These are phyloP conservation scores for Oenanthe javanica DNA, from an alignment of 140 eudicot genomes.

Conservation along the genomic window DNA sequence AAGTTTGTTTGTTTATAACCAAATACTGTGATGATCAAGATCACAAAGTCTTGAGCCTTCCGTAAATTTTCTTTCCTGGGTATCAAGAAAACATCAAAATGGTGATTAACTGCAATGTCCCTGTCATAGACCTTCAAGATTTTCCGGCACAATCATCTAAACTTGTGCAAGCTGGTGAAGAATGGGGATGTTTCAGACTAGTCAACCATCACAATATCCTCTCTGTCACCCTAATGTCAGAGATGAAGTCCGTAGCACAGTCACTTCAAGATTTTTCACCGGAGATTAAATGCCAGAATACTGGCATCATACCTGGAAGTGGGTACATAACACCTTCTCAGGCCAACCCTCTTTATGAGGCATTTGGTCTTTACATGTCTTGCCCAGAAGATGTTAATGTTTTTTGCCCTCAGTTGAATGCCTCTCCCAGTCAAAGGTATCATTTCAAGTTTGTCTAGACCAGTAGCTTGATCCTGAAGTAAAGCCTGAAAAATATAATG, in stretches of 20 bases:
- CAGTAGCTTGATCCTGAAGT: background rate
- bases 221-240: slow-evolving; percentile 10
- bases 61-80: slow-evolving; percentile 16
- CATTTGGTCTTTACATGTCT: slow-evolving; percentile 38
- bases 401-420: slow-evolving; percentile 39
- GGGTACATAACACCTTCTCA: slow-evolving; percentile 24
- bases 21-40: too few relatives aligned
- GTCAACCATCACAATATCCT: slow-evolving; percentile 17
- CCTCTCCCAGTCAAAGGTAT: slow-evolving; percentile 51
- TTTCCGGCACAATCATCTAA: slow-evolving; percentile 10
- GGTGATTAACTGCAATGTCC: slow-evolving; percentile 6
- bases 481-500: background rate
- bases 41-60: too few relatives aligned
- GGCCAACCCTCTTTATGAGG: slow-evolving; percentile 40
- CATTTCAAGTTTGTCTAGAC: background rate
- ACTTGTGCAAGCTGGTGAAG: slow-evolving; percentile 21
- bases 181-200: slow-evolving; percentile 10
- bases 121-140: slow-evolving; percentile 15
- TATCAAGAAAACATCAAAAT: background rate
- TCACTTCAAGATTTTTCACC: slow-evolving; percentile 16
- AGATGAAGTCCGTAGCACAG: slow-evolving; percentile 15
- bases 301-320: slow-evolving; percentile 19
- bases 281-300: slow-evolving; percentile 16
- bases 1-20: too few relatives aligned
- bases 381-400: slow-evolving; percentile 25